phyloP scores from a whole-genome alignment of 495 filamentous ascomycete species.

The Hypomontagnella monticulosa region DNA sequence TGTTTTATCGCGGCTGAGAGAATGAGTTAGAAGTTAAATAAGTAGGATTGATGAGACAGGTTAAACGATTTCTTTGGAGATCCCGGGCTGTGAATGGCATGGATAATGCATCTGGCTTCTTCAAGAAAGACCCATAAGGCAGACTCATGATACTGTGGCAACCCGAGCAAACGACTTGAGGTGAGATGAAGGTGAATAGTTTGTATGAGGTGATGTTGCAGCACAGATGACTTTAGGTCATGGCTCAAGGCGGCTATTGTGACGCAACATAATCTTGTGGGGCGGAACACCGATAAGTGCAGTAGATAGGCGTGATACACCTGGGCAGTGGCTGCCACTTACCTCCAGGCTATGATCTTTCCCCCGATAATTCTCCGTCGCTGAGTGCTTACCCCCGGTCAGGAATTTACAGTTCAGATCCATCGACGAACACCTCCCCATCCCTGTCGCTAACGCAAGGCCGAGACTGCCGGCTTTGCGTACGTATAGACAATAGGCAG shows the following conservation, averaged over 20 bases:
- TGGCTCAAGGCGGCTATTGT: conserved; percentile 38
- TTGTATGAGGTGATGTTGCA: conserved; percentile 5
- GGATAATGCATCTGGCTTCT: not conserved
- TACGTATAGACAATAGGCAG: too few species aligned
- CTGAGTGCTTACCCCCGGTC: too few species aligned
- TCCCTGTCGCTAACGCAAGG: too few species aligned
- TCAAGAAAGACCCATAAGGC: not conserved
- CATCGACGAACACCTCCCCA: too few species aligned
- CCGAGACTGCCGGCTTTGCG: too few species aligned
- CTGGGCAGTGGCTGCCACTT: too few species aligned
- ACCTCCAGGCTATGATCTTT: too few species aligned
- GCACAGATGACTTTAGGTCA: conserved; percentile 9
- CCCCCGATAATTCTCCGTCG: too few species aligned
- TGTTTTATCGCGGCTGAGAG: not conserved
- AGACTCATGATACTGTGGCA: not conserved
- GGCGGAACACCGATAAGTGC: conserved; percentile 21
- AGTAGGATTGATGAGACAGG: not conserved
- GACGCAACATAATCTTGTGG: conserved; percentile 39
- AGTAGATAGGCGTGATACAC: conserved; percentile 4
- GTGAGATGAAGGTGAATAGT: not conserved
- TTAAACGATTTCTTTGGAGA: not conserved
- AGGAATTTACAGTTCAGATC: too few species aligned
- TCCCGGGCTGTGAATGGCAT: not conserved
- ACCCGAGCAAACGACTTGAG: not conserved
- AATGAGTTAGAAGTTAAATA: not conserved